phyloP scores from a whole-genome alignment of 352 stramenopile genomes.

The Phytopythium boreale region DNA sequence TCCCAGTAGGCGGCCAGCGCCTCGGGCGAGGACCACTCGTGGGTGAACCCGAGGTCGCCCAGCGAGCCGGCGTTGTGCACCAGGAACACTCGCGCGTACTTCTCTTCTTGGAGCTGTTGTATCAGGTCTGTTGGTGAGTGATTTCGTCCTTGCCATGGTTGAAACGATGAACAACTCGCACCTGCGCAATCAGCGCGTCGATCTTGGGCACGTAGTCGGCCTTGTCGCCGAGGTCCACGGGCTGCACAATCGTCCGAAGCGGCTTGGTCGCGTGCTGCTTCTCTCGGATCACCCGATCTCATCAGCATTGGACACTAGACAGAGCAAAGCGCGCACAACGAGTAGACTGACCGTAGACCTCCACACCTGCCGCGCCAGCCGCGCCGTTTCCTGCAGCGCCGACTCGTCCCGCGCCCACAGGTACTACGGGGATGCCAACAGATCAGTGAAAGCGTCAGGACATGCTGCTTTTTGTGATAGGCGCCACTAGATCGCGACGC shows the following conservation, averaged over 20 bases:
- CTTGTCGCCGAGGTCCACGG: conserved; percentile 44
- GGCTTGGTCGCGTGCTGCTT: conserved; percentile 10
- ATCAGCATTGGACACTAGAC: no score
- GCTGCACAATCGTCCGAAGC: conserved; percentile 31
- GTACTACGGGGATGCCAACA: no score
- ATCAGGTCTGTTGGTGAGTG: no score
- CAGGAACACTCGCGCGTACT: conserved; percentile 49
- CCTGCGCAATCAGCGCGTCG: conserved; percentile 34
- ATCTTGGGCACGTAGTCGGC: conserved; percentile 49
- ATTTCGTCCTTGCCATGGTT: no score
- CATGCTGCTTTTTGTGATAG: no score
- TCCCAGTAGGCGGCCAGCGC: conserved; percentile 61
- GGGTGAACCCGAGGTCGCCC: conserved; percentile 52
- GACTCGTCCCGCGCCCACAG: conserved; percentile 50
- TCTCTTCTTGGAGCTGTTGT: conserved; percentile 23
- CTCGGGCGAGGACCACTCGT: conserved; percentile 42
- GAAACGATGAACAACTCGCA: no score
- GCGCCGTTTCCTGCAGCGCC: conserved; percentile 59
- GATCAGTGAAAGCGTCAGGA: no score
- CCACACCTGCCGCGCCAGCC: conserved; percentile 33
- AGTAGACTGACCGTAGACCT: conserved; percentile 4
- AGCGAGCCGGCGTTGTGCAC: conserved; percentile 87
- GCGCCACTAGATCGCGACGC: neutral
- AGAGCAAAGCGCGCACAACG: no score
- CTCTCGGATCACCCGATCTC: no score